Evolutionary conservation across 2,329 filamentous ascomycete species (phyloP), one percentile per base, ranked within the genome.

Genomic region (Cladosporium sp.): DNA sequence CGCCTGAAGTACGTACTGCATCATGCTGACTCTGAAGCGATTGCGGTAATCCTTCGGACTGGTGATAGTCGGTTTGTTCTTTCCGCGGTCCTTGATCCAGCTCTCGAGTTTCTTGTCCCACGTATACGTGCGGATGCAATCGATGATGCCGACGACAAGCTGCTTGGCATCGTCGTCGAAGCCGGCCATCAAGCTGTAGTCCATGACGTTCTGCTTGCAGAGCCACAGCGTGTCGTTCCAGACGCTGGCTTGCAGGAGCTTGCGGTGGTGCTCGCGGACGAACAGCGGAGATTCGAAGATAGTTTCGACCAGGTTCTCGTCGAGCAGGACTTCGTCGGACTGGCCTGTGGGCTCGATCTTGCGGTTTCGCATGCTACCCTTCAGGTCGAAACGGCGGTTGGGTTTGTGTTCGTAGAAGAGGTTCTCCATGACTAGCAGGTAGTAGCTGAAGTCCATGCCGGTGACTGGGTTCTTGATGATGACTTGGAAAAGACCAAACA

Each of bases 71-170:
- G 96, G 96, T 67, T 92, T 86, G 71, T 89, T 89, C 78, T 89
- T 89, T 73, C 96, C 95, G 46, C 94, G 90, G 75, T 98, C 93
- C 79, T 99, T 99, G 85, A 99, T 97, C 95, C 95, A 99, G 63
- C 90, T 95, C 81, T 99, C 95, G n/a, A 99, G 86, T 76, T 97
- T 97, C 84, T 99, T 99, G 82, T 99, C 95, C 93, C 95, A 99
- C 0, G 95, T 99, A 76, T 98, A 99, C 0, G 95, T 99, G 64
- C 95, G 88, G 70, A 99, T 98, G 77, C 95, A 98, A 77, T 99
- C 94, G 69, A 99, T 98, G 73, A 99, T 98, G 5, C 95, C 95
- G 2, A 99, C 93, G 16, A 98, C 92, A 16, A 99, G 86, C 79
- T 99, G 94, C 73, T 94, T 93, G 68, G 88, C 87, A 43, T 85